phyloP scores from a whole-genome alignment of 805 yeast genomes.

The Saturnispora silvae region DNA sequence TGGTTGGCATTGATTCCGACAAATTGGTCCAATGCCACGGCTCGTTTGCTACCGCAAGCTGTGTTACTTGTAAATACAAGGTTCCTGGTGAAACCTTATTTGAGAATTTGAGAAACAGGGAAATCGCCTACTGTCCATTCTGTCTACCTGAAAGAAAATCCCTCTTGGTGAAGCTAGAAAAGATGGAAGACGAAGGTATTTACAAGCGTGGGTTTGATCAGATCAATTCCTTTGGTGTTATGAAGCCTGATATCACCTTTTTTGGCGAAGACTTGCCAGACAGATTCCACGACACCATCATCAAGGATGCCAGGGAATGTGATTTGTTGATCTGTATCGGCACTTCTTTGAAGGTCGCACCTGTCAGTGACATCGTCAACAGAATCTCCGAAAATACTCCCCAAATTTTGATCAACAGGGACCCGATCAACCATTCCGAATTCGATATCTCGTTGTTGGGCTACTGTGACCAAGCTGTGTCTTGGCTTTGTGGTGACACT shows the following conservation, averaged over 20 bases:
- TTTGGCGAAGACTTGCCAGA: constrained; percentile 79
- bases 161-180: constrained; percentile 20
- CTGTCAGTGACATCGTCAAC: constrained; percentile 82
- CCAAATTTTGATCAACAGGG: constrained; percentile 69
- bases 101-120: constrained; percentile 44
- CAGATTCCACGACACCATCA: constrained; percentile 48
- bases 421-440: constrained; percentile 62
- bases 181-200: constrained; percentile 21
- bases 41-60: constrained; percentile 79
- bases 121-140: constrained; percentile 62
- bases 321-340: constrained; percentile 81
- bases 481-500: constrained; percentile 45
- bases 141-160: constrained; percentile 39
- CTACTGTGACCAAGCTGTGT: constrained; percentile 72
- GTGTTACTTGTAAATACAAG: constrained; percentile 61
- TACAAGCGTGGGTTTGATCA: constrained; percentile 21
- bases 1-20: constrained; percentile 60
- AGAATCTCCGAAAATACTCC: constrained; percentile 65
- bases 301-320: constrained; percentile 53
- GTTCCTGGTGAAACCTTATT: constrained; percentile 58
- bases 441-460: constrained; percentile 75
- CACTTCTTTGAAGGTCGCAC: constrained; percentile 85
- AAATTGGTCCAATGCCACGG: constrained; percentile 86
- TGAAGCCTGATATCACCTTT: constrained; percentile 89
- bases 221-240: constrained; percentile 58